A percentile compares a stretch with the other conserved stretches of the same genome.
Evolutionary conservation across 2,329 filamentous ascomycete species (phyloP).

Genomic region (Aspergillus pseudoglaucus): DNA sequence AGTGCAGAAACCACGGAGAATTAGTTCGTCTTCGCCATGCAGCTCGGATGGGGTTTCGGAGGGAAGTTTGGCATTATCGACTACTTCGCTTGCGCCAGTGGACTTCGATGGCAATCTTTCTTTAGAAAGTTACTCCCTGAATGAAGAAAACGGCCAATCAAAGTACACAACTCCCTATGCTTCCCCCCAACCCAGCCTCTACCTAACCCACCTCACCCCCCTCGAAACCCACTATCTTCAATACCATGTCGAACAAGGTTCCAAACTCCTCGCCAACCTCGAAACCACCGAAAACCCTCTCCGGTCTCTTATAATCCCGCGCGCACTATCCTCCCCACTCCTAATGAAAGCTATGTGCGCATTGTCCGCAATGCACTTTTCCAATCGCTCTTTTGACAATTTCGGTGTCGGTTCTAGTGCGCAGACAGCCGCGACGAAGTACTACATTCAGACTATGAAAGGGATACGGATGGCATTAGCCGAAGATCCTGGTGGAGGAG

Average conservation of each 20-base stretch:
- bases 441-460: constrained; percentile 28
- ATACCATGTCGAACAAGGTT: constrained; percentile 31
- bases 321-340: constrained; percentile 30
- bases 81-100: neutral
- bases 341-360: constrained; percentile 33
- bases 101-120: constrained; percentile 1
- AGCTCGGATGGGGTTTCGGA: constrained; percentile 10
- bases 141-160: neutral
- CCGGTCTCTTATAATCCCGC: constrained; percentile 29
- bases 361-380: constrained; percentile 31
- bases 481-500: constrained; percentile 7
- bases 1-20: constrained; percentile 14
- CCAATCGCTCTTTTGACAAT: constrained; percentile 21
- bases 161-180: neutral
- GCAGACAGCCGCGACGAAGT: constrained; percentile 25
- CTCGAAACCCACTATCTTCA: constrained; percentile 32
- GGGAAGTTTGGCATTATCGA: constrained; percentile 4
- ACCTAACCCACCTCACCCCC: constrained; percentile 21
- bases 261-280: constrained; percentile 29
- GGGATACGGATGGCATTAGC: constrained; percentile 24
- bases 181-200: constrained; percentile 11
- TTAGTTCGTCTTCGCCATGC: constrained; percentile 10
- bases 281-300: constrained; percentile 32
- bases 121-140: neutral
- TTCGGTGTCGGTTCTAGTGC: constrained; percentile 13